Evolutionary conservation across 1,284 basidiomycete genomes (phyloP), one percentile per base, ranked within the genome.

Genomic region (Trametes polyzona): DNA sequence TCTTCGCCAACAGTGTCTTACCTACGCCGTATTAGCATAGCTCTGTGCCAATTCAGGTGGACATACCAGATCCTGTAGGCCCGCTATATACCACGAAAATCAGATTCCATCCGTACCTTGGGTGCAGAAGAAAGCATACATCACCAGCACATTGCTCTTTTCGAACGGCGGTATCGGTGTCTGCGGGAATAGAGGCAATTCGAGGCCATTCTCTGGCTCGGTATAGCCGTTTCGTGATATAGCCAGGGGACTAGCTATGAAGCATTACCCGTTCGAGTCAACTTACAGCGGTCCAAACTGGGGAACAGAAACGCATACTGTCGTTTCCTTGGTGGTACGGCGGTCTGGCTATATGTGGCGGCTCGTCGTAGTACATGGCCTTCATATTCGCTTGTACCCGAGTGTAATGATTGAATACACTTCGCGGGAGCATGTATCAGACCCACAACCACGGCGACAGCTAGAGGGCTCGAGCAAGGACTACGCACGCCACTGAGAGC

Each of bases 391-490:
- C 84, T 33, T 84, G 80, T 21, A 90, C 81, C 42, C 93, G 88
- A 68, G 90, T 93, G 70, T 95, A 96, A 70, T 96, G 94, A 65
- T 96, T 96, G 78, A 89, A 96, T 2, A 96, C 92, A 29, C 94
- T 96, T 65, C 3, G 44, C 23, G 47, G 44, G 59, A 40, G 64
- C 17, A 49, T 44, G 58, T 26, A 52, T 33, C 41, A 55, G 57
- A 48, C 16, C 6, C 12, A 6, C 7, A 24, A 11, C 7, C 29
- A 39, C n/a, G 12, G 1, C 16, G 9, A 21, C 16, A 2, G 16
- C 21, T 42, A 14, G 5, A 7, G 7, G 14, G 17, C 27, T 26
- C 4, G 43, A 27, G 24, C 16, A 11, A 42, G 17, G 35, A 36
- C 21, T 17, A 69, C 63, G 63, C 60, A 76, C 73, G 73, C 74